These are phyloP conservation scores for Diaporthe citriasiana DNA, from an alignment of 2,329 filamentous ascomycete genomes.

Conservation along the genomic window DNA sequence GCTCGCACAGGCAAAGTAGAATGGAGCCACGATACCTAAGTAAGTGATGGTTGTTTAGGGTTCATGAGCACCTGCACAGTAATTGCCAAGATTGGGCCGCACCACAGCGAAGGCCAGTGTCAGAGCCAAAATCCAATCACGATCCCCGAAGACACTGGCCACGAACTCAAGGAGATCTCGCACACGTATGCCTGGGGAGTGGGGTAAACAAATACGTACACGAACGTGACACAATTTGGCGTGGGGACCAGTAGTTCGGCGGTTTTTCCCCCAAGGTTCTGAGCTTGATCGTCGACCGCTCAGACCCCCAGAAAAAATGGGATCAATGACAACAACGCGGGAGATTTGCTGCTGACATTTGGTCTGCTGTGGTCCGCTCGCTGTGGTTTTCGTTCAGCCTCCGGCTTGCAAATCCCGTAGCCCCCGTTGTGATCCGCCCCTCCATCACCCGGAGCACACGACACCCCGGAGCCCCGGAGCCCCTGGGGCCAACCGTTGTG, in stretches of 20 bases:
- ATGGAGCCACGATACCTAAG: background rate
- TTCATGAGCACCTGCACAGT: conserved; percentile 9
- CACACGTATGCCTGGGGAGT: conserved; percentile 4
- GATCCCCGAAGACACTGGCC: background rate
- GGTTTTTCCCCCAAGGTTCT: background rate
- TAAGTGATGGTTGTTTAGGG: background rate
- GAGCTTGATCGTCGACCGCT: conserved; percentile 3
- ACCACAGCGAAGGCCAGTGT: background rate
- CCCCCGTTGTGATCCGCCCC: conserved; percentile 19
- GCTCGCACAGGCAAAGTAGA: background rate
- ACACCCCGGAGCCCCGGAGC: conserved; percentile 2
- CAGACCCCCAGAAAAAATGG: background rate
- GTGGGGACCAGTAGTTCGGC: conserved; percentile 20
- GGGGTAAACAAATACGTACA: background rate
- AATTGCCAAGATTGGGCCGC: conserved; percentile 25
- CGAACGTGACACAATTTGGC: background rate
- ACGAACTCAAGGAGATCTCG: background rate
- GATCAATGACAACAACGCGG: background rate
- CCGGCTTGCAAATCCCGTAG: conserved; percentile 13
- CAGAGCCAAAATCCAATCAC: conserved; percentile 3
- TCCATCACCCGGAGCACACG: conserved; percentile 7
- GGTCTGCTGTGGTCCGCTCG: background rate
- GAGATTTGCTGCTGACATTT: conserved; percentile 2
- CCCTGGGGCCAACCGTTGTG: conserved; percentile 7
- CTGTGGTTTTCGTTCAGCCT: background rate